These are phyloP conservation scores for Floccularia luteovirens DNA, from an alignment of 768 basidiomycete species.

Conservation along the genomic window DNA sequence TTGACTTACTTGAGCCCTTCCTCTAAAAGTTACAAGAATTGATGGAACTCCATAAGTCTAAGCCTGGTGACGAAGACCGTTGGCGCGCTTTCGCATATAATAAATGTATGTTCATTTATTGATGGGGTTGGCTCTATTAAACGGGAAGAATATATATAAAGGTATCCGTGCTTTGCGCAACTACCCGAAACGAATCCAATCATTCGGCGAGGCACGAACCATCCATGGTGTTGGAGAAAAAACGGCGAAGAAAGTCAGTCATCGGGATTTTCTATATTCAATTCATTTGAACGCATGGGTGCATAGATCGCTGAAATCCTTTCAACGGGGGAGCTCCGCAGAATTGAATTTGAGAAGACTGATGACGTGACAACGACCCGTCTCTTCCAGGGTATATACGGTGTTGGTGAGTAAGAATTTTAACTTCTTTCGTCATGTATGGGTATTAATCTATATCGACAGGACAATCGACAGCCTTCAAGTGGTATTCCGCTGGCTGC, in stretches of 20 bases:
- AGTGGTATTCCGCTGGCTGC: constrained; percentile 74
- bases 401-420: constrained; percentile 55
- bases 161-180: constrained; percentile 53
- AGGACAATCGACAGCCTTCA: constrained; percentile 61
- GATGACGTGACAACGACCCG: constrained; percentile 49
- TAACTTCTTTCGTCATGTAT: background rate
- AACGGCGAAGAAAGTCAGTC: constrained; percentile 59
- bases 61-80: constrained; percentile 48
- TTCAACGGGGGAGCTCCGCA: constrained; percentile 60
- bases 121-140: background rate
- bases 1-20: background rate
- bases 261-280: background rate
- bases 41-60: constrained; percentile 54
- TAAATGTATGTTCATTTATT: constrained; percentile 41
- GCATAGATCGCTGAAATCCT: constrained; percentile 76
- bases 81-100: constrained; percentile 63
- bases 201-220: constrained; percentile 47
- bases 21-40: constrained; percentile 54
- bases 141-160: constrained; percentile 14
- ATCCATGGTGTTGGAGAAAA: constrained; percentile 65
- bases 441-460: background rate
- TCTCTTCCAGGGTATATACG: constrained; percentile 77
- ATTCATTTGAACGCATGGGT: background rate
- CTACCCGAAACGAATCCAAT: constrained; percentile 50
- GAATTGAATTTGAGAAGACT: constrained; percentile 61